A percentile compares a stretch with the other conserved stretches of the same genome.
Conservation (phyloP, 2,329 filamentous ascomycete genomes). For the Leptodontidium sp. region DNA sequence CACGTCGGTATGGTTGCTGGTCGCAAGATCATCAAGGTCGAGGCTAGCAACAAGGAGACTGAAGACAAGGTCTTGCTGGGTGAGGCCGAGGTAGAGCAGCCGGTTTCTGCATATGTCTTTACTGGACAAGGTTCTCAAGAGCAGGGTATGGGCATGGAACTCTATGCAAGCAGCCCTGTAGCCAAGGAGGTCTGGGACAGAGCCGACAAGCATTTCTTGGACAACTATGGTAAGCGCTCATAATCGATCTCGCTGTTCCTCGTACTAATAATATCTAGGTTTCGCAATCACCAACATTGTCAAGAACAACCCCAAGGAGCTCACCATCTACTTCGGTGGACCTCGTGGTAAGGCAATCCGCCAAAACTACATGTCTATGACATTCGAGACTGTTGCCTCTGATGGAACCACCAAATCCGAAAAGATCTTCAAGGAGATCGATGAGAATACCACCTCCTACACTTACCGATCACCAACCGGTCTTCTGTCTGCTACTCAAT, state of each 20-base stretch:
- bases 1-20: slow-evolving; percentile 98
- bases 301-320: slow-evolving; percentile 98
- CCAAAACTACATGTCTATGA: slow-evolving; percentile 99
- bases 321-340: slow-evolving; percentile 97
- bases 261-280: slow-evolving; percentile 56
- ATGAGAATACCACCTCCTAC: slow-evolving; percentile 92
- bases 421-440: slow-evolving; percentile 99
- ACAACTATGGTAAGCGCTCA: slow-evolving; percentile 84
- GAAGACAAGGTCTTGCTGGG: slow-evolving; percentile 96
- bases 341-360: slow-evolving; percentile 96
- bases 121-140: slow-evolving; percentile 98
- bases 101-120: slow-evolving; percentile 95
- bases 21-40: slow-evolving; percentile 99
- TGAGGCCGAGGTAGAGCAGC: slow-evolving; percentile 97
- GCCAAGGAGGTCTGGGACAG: slow-evolving; percentile 98
- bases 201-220: slow-evolving; percentile 96
- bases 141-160: slow-evolving; percentile 99
- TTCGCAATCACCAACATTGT: slow-evolving; percentile 99
- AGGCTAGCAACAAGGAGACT: slow-evolving; percentile 92
- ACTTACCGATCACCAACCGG: slow-evolving; percentile 96
- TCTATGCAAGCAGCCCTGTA: slow-evolving; percentile 91
- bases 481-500: slow-evolving; percentile 94
- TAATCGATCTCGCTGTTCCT: slow-evolving; percentile 21
- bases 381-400: slow-evolving; percentile 94
- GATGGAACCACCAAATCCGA: slow-evolving; percentile 97